Conservation (phyloP, 2,329 filamentous ascomycete genomes). For the Thermothelomyces thermophilus region DNA sequence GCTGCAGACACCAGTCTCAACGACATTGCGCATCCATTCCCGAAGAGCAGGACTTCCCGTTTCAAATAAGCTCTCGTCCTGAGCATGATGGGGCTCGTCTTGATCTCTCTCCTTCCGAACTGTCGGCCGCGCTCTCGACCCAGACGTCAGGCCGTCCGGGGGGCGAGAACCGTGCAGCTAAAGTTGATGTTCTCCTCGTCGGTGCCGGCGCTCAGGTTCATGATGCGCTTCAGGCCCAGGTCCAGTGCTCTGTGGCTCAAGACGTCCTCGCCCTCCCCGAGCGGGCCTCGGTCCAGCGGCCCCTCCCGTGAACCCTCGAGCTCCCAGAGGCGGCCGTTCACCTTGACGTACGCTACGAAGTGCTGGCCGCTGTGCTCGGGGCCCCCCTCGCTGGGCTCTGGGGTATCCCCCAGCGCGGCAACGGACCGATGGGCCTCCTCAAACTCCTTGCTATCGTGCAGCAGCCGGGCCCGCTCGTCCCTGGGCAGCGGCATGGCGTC, state of each 20-base stretch:
- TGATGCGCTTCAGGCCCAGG: conserved; percentile 43
- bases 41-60: too few species aligned
- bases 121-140: too few species aligned
- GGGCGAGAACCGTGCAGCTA: conserved; percentile 35
- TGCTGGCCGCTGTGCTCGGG: conserved; percentile 55
- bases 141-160: conserved; percentile 10
- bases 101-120: too few species aligned
- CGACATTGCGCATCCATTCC: too few species aligned
- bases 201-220: conserved; percentile 32
- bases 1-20: too few species aligned
- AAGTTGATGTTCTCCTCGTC: conserved; percentile 33
- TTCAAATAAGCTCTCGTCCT: too few species aligned
- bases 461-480: conserved; percentile 54
- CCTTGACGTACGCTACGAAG: conserved; percentile 75
- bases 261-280: conserved; percentile 53
- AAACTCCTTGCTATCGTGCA: conserved; percentile 64
- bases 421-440: conserved; percentile 68
- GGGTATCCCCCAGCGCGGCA: conserved; percentile 61
- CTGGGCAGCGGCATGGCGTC: conserved; percentile 59
- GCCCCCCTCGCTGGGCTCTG: conserved; percentile 54
- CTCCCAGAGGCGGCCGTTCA: conserved; percentile 64
- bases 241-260: conserved; percentile 63
- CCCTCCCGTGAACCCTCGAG: conserved; percentile 70
- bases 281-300: conserved; percentile 57
- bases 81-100: too few species aligned